Base-by-base conservation (phyloP, 164 flowering plant genomes). In the Brasenia schreberi region DNA sequence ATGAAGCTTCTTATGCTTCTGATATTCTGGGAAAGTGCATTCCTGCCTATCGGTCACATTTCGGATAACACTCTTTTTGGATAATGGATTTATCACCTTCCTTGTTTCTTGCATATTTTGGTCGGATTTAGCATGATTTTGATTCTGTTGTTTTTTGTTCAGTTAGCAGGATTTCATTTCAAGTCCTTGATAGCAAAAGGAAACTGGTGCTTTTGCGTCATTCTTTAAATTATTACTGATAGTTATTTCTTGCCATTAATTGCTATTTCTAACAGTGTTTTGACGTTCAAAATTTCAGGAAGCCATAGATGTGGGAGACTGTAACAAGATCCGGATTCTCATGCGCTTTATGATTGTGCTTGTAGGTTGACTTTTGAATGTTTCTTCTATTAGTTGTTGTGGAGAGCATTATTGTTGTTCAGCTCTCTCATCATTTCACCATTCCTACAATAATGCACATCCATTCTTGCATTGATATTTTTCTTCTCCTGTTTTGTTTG, bases 321-420 rank as follows among this genome's bases (percentile, higher is more conserved):
- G 97, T 68, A 77, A 85, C 78, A 81, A 71, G 68, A 84, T 92
- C 69, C 95, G 98, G 67, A 78, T 90, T 74, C 72, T 88, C 74
- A 71, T 92, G 91, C 86, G 99, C 63, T 88, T 92, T 77, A 64
- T 90, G 33, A 88, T 94, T 58, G 90, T 69, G 49, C 68, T 95
- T 94, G 99, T 90, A 88, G 62, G 86, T 52, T 43, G 27, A 23
- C 27, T 23, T 23, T 23, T 23, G 27, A 23, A 23, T 23, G 27
- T 17, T 17, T 3, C 2, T 1, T 60, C 6, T 60, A 1, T 60
- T 60, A 9, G 5, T 56, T n/a, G 59, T 12, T 56, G 16, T n/a
- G 12, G 59, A 56, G 59, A 0, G 2, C 12, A 56, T 56, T 23
- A 23, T 23, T 23, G 0, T 23, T 23, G 27, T 23, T 23, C 27